Base-by-base conservation (phyloP, 2,329 filamentous ascomycete genomes). In the Aspergillus nomiae region DNA sequence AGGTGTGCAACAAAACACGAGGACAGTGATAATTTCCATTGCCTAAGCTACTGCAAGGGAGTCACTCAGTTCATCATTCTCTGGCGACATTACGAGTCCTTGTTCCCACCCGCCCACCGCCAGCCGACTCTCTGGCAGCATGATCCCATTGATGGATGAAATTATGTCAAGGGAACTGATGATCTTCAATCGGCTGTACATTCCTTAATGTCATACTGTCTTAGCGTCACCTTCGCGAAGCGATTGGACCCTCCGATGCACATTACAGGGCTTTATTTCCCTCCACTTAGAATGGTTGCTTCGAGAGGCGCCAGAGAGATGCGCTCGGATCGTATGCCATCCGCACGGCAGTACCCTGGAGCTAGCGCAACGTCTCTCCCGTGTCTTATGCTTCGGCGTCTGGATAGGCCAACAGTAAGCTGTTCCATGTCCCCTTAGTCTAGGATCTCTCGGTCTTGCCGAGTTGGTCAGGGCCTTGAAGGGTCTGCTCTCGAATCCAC, bases 61-160 rank as follows among this genome's bases (percentile, higher is more conserved):
- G 16, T 41, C 38, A 1, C 38, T n/a, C 16, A 10, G 38, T n/a
- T 30, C 46, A 30, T 30, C 46, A 30, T 30, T 30, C 14, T 50
- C 46, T 50, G 46, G 46, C 8, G 7, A 10, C n/a, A 50, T 50
- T 19, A 50, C 46, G 46, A 50, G 46, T 50, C 46, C 30, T 30
- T 26, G 9, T 50, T 26, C 26, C 26, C 26, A n/a, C 24, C 26
- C 46, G 4, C 26, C 24, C 30, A 54, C 10, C 14, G 8, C 48
- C 48, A 32, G 19, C 26, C 48, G 19, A 32, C 28, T 10, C 48
- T n/a, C 30, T 16, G 9, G 26, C n/a, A 30, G 16, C n/a, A 19
- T 34, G 26, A 34, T 34, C 50, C 50, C 19, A 53, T 54, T 54
- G 51, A 54, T 24, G 30, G 51, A 54, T 54, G 30, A 54, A 54